phyloP scores from a whole-genome alignment of 352 stramenopile genomes.

The Globisporangium sylvaticum region DNA sequence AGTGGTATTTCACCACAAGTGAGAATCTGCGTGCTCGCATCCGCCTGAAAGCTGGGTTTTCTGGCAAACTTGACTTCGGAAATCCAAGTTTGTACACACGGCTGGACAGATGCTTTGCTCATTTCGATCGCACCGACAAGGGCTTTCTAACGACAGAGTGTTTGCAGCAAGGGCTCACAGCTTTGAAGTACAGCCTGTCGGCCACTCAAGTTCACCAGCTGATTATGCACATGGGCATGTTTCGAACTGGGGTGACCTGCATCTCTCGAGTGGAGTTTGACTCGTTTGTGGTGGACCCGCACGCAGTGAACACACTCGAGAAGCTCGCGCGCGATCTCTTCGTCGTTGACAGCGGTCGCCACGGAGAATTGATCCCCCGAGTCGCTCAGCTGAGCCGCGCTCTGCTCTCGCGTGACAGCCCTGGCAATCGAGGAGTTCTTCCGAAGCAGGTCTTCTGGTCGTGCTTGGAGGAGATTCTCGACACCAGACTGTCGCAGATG shows the following conservation, averaged over 20 bases:
- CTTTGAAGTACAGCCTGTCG: conserved; percentile 40
- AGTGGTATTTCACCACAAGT: conserved; percentile 23
- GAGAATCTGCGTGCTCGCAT: conserved; percentile 48
- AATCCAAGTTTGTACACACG: conserved; percentile 22
- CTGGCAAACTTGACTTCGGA: conserved; percentile 26
- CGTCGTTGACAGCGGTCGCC: conserved; percentile 12
- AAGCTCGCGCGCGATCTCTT: conserved; percentile 35
- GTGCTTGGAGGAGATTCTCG: conserved; percentile 31
- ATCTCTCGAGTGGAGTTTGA: conserved; percentile 80
- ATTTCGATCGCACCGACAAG: conserved; percentile 58
- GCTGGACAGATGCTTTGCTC: conserved; percentile 52
- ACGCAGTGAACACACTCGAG: conserved; percentile 26
- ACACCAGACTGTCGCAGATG: conserved; percentile 19
- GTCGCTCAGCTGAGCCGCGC: conserved; percentile 48
- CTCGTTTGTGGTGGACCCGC: conserved; percentile 65
- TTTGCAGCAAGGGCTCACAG: conserved; percentile 33
- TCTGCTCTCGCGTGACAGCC: conserved; percentile 34
- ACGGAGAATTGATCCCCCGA: conserved; percentile 24
- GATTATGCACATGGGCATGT: conserved; percentile 37
- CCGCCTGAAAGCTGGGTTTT: conserved; percentile 29
- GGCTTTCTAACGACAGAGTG: conserved; percentile 42
- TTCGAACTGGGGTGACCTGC: conserved; percentile 28
- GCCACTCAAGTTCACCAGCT: conserved; percentile 33
- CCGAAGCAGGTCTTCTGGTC: conserved; percentile 24
- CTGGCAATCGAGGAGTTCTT: conserved; percentile 24